Evolutionary conservation across 2,329 filamentous ascomycete genomes (phyloP), one percentile per base, ranked within the genome.

Genomic region (Aspergillus felis): DNA sequence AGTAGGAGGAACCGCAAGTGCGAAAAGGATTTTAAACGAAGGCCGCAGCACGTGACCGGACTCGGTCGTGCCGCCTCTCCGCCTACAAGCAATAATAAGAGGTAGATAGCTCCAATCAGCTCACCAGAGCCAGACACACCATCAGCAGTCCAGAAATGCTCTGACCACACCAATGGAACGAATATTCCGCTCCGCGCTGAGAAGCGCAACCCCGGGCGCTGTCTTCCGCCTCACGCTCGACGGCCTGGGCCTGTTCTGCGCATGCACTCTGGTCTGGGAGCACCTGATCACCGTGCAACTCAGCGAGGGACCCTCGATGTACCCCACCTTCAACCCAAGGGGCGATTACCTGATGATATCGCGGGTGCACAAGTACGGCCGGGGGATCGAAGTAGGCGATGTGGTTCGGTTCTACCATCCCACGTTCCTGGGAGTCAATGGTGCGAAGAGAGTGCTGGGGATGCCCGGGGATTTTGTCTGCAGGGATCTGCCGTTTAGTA

Each of bases 231-330:
- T 71, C 29, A 65, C 66, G 20, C 55, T 74, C 56, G 68, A 74
- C 64, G 64, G 66, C 35, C 29, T 68, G 24, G 73, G 73, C 50
- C 38, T 69, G 4, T 74, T 73, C 62, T 76, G 73, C 63, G 69
- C 71, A 46, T 66, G 64, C 49, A 70, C 70, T 14, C 63, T 77
- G 55, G 64, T 74, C 63, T 71, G 69, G 68, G 81, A 84, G 47
- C 87, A 94, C 75, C 78, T 85, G 66, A 84, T 85, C 75, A 80
- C 80, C 61, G 67, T 87, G 62, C 82, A 82, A 22, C 74, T 79
- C 3, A 86, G 86, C 17, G 79, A 80, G 27, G 93, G 93, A 1
- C 86, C 91, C 3, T 93, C 89, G 20, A 97, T 97, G 94, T 83
- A 94, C 52, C 93, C 93, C 7, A 96, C 91, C 0, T 86, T 97